Evolutionary conservation across 2,329 filamentous ascomycete species (phyloP).

Genomic region (Parastagonospora nodorum): DNA sequence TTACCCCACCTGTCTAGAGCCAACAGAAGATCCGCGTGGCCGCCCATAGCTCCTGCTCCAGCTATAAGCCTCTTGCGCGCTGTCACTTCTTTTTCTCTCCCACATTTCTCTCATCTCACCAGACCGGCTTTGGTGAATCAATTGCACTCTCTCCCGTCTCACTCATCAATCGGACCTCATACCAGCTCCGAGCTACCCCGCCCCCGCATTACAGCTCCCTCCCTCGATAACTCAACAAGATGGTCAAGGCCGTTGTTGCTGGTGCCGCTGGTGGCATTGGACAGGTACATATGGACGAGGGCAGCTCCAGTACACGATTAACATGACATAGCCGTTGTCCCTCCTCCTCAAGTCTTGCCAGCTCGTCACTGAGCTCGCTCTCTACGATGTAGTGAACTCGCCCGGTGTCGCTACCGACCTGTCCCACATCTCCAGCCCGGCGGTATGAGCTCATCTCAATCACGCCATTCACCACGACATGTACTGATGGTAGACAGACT

Average conservation of each 20-base stretch:
- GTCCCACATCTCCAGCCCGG: slow-evolving; percentile 92
- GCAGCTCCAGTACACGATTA: slow-evolving; percentile 14
- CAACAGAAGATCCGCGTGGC: slow-evolving; percentile 36
- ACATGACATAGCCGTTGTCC: slow-evolving; percentile 75
- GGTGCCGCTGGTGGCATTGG: slow-evolving; percentile 98
- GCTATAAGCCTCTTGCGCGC: slow-evolving; percentile 8
- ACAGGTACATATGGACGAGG: slow-evolving; percentile 66
- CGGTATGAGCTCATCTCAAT: slow-evolving; percentile 59
- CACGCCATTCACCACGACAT: slow-evolving; percentile 5
- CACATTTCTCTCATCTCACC: slow-evolving; percentile 8
- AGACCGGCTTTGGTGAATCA: slow-evolving; percentile 18
- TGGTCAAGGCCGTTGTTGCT: slow-evolving; percentile 68
- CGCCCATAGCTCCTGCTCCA: slow-evolving; percentile 28
- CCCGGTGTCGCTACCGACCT: slow-evolving; percentile 95
- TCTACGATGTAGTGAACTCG: slow-evolving; percentile 99
- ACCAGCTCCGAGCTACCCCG: slow-evolving; percentile 19
- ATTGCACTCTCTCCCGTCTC: slow-evolving; percentile 16
- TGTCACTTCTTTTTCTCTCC: slow-evolving; percentile 8
- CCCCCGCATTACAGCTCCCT: slow-evolving; percentile 15
- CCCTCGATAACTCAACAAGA: slow-evolving; percentile 34
- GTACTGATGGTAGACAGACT: slow-evolving; percentile 58
- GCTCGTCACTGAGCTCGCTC: slow-evolving; percentile 86
- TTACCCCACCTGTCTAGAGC: slow-evolving; percentile 28
- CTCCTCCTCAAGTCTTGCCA: slow-evolving; percentile 92
- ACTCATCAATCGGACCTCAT: slow-evolving; percentile 4